Evolutionary conservation across 2,329 filamentous ascomycete genomes (phyloP).

Genomic region (Exophiala xenobiotica): DNA sequence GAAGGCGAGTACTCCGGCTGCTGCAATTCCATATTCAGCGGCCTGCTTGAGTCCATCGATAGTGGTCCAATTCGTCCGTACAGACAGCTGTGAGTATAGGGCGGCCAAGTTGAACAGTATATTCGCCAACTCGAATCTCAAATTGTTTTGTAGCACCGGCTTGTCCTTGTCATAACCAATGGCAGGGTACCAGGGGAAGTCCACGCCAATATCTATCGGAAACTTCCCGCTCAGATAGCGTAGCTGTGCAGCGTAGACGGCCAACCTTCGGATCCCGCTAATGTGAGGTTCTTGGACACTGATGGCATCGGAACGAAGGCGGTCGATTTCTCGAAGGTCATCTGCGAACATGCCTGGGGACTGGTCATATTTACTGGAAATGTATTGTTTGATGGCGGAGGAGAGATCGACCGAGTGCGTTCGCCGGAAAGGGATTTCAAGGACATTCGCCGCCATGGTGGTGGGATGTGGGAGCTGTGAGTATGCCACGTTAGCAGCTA

Average conservation of each 20-base stretch:
- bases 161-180: constrained; percentile 75
- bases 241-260: constrained; percentile 86
- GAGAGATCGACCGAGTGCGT: constrained; percentile 77
- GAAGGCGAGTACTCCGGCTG: constrained; percentile 79
- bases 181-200: constrained; percentile 95
- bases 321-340: constrained; percentile 83
- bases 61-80: constrained; percentile 72
- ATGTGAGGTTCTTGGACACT: constrained; percentile 84
- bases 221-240: constrained; percentile 95
- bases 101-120: constrained; percentile 90
- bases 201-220: constrained; percentile 82
- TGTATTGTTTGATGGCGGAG: constrained; percentile 86
- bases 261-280: constrained; percentile 83
- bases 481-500: no score
- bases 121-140: constrained; percentile 84
- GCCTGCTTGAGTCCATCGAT: constrained; percentile 83
- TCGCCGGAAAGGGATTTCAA: constrained; percentile 83
- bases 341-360: constrained; percentile 94
- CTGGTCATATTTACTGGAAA: constrained; percentile 97
- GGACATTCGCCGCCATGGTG: constrained; percentile 42
- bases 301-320: constrained; percentile 78
- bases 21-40: constrained; percentile 84
- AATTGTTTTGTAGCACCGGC: constrained; percentile 61
- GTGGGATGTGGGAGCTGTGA: not conserved
- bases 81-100: constrained; percentile 88